Base-by-base conservation (phyloP, 768 basidiomycete species). In the Lactifluus volemus region DNA sequence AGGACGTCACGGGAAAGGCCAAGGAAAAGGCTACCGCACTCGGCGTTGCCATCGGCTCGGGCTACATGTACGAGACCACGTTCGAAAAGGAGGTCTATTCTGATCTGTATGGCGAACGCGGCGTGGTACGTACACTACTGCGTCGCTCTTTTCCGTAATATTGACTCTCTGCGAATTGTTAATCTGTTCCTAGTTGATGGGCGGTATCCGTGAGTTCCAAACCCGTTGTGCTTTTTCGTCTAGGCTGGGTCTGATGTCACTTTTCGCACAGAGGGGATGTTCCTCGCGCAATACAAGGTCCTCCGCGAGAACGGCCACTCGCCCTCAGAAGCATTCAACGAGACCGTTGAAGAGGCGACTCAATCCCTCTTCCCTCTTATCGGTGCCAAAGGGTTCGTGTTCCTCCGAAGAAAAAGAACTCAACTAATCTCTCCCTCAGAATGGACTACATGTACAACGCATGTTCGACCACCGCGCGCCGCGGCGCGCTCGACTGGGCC, bases 371-470 rank as follows among this genome's bases (percentile, higher is more conserved):
- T 92, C 81, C 97, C 97, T 62, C 76, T 99, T 74, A 93, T 99
- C 70, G 97, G 96, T 67, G 82, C 88, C 70, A 89, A 97, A 73
- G 94, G 93, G 88, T 90, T 73, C 25, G 25, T 58, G 6, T 6
- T 42, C 11, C n/a, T 25, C 1, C 11, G 55, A 12, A 8, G 10
- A 45, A 45, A 9, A 9, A 42, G 9, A 21, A 25, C 45, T 6
- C 12, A 34, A 47, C 21, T 47, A 5, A 45, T 21, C 29, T 7
- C 54, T 25, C 44, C 36, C 55, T 41, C 72, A 94, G 94, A 58
- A 89, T 95, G 95, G 95, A 98, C 77, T 96, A 97, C 84, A 98
- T 98, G 95, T 98, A 87, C 84, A 88, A 89, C 72, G 96, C 97
- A 49, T 99, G 97, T 80, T 98, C 97, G 36, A 98, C 96, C 68